Conservation (phyloP, 768 basidiomycete genomes). For the Panus rudis region DNA sequence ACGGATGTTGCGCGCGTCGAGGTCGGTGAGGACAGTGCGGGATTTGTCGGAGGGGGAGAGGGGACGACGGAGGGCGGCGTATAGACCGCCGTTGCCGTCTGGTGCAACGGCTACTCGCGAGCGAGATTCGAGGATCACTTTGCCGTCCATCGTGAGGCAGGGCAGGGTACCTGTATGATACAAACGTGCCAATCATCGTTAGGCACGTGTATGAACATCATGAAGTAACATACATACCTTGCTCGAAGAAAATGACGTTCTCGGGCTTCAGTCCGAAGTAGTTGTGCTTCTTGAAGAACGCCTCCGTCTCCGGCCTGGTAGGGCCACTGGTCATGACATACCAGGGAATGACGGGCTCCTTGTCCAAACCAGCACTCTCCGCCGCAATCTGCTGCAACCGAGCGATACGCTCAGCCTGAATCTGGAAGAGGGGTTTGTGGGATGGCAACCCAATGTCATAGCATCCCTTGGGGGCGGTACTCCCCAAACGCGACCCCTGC, state of each 20-base stretch:
- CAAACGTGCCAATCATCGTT: neutral
- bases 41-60: conserved; percentile 51
- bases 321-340: conserved; percentile 99
- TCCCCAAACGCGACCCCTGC: conserved; percentile 92
- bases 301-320: conserved; percentile 79
- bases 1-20: conserved; percentile 64
- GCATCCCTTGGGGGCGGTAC: conserved; percentile 91
- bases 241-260: conserved; percentile 92
- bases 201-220: neutral
- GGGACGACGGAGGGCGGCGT: conserved; percentile 84
- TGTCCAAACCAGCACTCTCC: conserved; percentile 31
- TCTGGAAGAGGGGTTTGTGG: conserved; percentile 91
- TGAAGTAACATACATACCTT: conserved; percentile 52
- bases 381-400: conserved; percentile 76
- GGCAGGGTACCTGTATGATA: conserved; percentile 75
- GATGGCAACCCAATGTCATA: conserved; percentile 95
- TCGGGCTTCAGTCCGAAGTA: conserved; percentile 77
- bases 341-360: conserved; percentile 73
- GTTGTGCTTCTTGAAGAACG: conserved; percentile 68
- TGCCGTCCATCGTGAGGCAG: conserved; percentile 90
- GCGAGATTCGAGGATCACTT: conserved; percentile 77
- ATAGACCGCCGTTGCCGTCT: conserved; percentile 96
- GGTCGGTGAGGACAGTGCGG: conserved; percentile 77
- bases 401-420: conserved; percentile 93
- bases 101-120: conserved; percentile 90